Percentiles rank a stretch among this genome's conserved stretches.
phyloP scores from a whole-genome alignment of 202 grass and related monocot genomes.

The Elaeis oleifera region DNA sequence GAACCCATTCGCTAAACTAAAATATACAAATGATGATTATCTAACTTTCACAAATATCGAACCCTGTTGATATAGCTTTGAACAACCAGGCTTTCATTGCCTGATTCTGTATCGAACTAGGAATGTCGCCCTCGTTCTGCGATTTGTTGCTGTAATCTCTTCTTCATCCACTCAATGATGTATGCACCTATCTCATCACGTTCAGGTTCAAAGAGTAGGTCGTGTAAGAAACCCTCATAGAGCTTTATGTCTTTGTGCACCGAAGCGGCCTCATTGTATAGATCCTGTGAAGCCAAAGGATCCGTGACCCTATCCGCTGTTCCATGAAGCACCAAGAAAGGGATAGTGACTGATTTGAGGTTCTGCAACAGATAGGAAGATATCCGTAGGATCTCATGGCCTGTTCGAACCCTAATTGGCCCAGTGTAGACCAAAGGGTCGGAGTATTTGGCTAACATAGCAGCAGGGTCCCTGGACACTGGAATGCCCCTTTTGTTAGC shows the following conservation, averaged over 20 bases:
- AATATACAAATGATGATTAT: no score
- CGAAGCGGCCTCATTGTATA: conserved; percentile 51
- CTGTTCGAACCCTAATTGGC: conserved; percentile 76
- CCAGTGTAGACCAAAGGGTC: conserved; percentile 88
- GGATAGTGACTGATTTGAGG: conserved; percentile 58
- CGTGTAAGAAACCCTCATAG: conserved; percentile 87
- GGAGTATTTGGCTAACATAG: conserved; percentile 77
- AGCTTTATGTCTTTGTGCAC: conserved; percentile 57
- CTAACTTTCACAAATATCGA: no score
- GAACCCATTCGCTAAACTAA: no score
- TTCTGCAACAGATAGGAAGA: conserved; percentile 69
- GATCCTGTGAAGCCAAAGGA: conserved; percentile 71
- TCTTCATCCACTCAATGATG: conserved; percentile 91
- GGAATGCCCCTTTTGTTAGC: conserved; percentile 89
- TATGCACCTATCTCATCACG: conserved; percentile 59
- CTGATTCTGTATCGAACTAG: no score
- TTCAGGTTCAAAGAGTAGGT: conserved; percentile 91
- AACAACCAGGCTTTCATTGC: no score
- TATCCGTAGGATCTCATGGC: conserved; percentile 82
- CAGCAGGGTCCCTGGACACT: conserved; percentile 65
- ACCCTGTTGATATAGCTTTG: no score
- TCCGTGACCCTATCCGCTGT: conserved; percentile 83
- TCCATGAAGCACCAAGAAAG: conserved; percentile 86
- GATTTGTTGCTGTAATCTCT: conserved; percentile 25
- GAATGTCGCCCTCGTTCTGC: no score